Evolutionary conservation across 352 stramenopile species (phyloP), one percentile per base, ranked within the genome.

Genomic region (Phytophthora pistaciae): DNA sequence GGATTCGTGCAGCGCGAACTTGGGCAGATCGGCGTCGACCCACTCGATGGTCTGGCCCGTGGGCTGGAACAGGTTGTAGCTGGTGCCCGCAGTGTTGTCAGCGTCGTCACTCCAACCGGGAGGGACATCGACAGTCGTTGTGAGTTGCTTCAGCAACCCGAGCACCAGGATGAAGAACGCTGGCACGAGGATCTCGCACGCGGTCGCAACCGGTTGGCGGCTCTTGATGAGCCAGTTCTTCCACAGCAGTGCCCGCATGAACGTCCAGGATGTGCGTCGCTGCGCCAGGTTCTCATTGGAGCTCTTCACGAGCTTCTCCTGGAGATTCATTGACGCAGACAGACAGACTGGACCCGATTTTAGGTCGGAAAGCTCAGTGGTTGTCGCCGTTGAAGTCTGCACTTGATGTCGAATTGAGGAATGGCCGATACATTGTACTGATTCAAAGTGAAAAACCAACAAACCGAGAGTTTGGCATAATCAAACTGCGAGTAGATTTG

Each of bases 161-260:
- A 91, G 49, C 25, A 91, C 62, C 46, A 92, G 46, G 40, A 92
- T 87, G 71, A 91, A 91, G 16, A 90, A 23, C 56, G 71, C 77
- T 3, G 83, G 87, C 20, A 92, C 54, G 42, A 77, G 52, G 20
- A 92, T 46, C 33, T 94, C 84, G 44, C 86, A 71, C 6, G 79
- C 55, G 33, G 79, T 89, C 14, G 64, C 79, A 10, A 91, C 31
- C 23, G 58, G 69, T 49, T 92, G 84, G 21, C 83, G 79, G 31
- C 72, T 68, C 74, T 92, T 94, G 44, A 91, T 75, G 31, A 88
- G 49, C 74, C 70, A 84, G 74, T 91, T 92, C 67, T 94, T 94
- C 73, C 81, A 87, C 33, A 92, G 68, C 62, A 92, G 57, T 42
- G 82, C 78, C n/a, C 70, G 66, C 55, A 83, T 46, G 66, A 76